These are phyloP conservation scores for Pichia kudriavzevii DNA, from an alignment of 1,139 yeast genomes.

Conservation along the genomic window DNA sequence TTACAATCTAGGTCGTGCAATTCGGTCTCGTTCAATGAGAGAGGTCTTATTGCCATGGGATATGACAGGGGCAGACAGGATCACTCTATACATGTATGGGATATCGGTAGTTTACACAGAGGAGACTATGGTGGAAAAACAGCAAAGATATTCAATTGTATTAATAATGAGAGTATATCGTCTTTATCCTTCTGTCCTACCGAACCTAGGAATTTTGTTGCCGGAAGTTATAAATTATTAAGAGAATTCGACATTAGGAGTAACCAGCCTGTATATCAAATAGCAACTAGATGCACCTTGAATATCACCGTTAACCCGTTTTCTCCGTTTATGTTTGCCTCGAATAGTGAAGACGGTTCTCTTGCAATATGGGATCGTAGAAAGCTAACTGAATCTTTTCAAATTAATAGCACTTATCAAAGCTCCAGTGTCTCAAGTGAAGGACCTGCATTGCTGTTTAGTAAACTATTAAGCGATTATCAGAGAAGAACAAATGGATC, in stretches of 20 bases:
- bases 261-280: slow-evolving; percentile 63
- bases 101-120: slow-evolving; percentile 52
- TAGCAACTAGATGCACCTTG: slow-evolving; percentile 67
- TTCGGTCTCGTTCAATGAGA: slow-evolving; percentile 58
- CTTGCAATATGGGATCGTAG: slow-evolving; percentile 85
- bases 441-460: slow-evolving; percentile 60
- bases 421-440: slow-evolving; percentile 31
- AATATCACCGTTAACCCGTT: slow-evolving; percentile 67
- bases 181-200: slow-evolving; percentile 64
- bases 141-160: slow-evolving; percentile 39
- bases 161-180: slow-evolving; percentile 68
- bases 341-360: slow-evolving; percentile 79
- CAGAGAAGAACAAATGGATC: slow-evolving; percentile 54
- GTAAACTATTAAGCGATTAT: slow-evolving; percentile 58
- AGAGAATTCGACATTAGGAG: slow-evolving; percentile 72
- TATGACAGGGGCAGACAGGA: slow-evolving; percentile 77
- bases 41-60: slow-evolving; percentile 68
- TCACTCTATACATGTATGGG: slow-evolving; percentile 74
- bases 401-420: slow-evolving; percentile 19
- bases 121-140: slow-evolving; percentile 47
- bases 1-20: slow-evolving; percentile 72
- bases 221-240: slow-evolving; percentile 72
- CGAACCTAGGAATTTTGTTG: slow-evolving; percentile 48
- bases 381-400: slow-evolving; percentile 36
- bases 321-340: slow-evolving; percentile 55